Evolutionary conservation across 1,139 yeast genomes (phyloP), one percentile per base, ranked within the genome.

Genomic region (Pichia sp.): DNA sequence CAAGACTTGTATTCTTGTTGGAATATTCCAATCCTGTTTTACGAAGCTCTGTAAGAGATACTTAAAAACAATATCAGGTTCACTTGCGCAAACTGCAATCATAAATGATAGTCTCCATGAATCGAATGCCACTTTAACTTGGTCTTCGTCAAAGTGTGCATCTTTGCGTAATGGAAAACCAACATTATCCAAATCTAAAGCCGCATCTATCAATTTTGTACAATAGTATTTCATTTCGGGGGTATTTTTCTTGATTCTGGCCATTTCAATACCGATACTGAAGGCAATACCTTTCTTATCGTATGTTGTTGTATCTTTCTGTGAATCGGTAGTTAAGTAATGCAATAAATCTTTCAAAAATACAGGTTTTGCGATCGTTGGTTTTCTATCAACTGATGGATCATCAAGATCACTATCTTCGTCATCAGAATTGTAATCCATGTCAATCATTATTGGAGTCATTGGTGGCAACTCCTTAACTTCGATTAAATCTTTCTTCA

Each of bases 1-100:
- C 28, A 85, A 62, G 19, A 83, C 69, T 46, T 71, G 63, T 60
- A 83, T 68, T 40, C 91, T 63, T 52, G 79, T 83, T 53, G 80
- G 84, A 18, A 85, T 66, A 0, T 89, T 82, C 56, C 79, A 81
- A 59, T 85, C 94, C 0, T 88, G 90, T 0, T 72, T 65, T 4
- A 73, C 65, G 27, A 83, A 66, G 36, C 79, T 59, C 30, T 66
- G 59, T 30, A 76, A 66, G 3, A 81, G 52, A 45, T 68, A 70
- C 0, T 67, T 55, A 0, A 70, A 59, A 0, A 75, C 71, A 9
- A 32, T 40, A 2, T 59, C 58, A 3, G 85, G 82, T 42, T 67
- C 68, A 2, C 79, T 63, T 0, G 72, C 77, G 14, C 81, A 69
- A 1, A 83, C 69, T 0, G 88, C 75, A 14, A 80, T 70, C 62